Base-by-base conservation (phyloP, 345 rosid genomes). In the Odontarrhena argentea region DNA sequence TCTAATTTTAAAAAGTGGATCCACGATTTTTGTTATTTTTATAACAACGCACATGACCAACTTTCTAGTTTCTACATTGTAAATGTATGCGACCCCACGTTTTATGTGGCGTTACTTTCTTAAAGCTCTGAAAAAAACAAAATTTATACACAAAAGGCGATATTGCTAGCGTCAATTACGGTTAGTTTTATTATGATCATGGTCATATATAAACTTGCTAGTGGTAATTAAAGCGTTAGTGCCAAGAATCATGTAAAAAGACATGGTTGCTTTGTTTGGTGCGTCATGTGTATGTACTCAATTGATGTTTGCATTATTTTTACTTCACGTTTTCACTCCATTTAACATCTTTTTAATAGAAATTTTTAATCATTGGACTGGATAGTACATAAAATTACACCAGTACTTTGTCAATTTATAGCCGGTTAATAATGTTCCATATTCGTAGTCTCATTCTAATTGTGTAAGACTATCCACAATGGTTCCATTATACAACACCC, bases 111-210 rank as follows among this genome's bases (percentile, higher is more conserved):
- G 41, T 46, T 63, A 12, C 65, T 64, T 72, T 72, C 53, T 72
- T 32, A 49, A 65, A 57, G 70, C 40, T 14, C 2, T 13, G 38
- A 6, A 7, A 3, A 49, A 26, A 3, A 8, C 7, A 50, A 36
- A 18, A 18, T 18, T 18, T 55, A 56, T 47, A 28, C 32, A 28
- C 5, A 28, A 55, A 50, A 51, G 7, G 55, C 34, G 15, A 66
- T 73, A 14, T 44, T 44, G 66, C 30, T 45, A 73, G 77, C 77
- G 77, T 73, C 67, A 51, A 66, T 73, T 73, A 66, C 77, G 77
- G 77, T 73, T 37, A n/a, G 10, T 44, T 51, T 18, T 63, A 12
- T 64, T 9, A 3, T 3, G n/a, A 1, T 2, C 18, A 50, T 57
- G 65, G 32, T 49, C 49, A 50, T 9, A 0, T 47, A 59, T 5